Percentiles rank a stretch among this genome's conserved stretches.
Conservation (phyloP, 108 stramenopile species). For the Skeletonema potamos region DNA sequence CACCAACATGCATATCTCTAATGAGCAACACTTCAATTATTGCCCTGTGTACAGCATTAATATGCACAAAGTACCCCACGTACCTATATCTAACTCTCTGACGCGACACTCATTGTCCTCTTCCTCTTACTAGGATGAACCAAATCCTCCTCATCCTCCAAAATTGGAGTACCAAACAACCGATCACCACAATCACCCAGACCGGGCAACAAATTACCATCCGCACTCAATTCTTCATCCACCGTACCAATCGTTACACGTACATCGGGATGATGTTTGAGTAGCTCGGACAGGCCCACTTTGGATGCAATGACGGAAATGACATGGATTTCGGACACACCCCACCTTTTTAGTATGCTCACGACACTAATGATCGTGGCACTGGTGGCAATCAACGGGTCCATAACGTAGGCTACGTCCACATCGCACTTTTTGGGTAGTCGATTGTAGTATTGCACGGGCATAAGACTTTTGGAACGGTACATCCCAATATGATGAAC, state of each 20-base stretch:
- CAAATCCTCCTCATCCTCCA: constrained; percentile 70
- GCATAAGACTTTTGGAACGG: constrained; percentile 62
- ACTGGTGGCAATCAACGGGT: constrained; percentile 92
- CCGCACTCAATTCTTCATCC: constrained; percentile 75
- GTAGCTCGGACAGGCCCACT: constrained; percentile 67
- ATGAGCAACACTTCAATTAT: too few species aligned
- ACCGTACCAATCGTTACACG: constrained; percentile 82
- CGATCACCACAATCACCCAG: constrained; percentile 96
- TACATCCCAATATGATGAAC: constrained; percentile 99
- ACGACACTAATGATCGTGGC: constrained; percentile 88
- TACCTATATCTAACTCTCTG: neutral
- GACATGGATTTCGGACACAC: constrained; percentile 82
- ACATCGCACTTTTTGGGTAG: constrained; percentile 81
- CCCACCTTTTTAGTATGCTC: constrained; percentile 94
- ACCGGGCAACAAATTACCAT: constrained; percentile 90
- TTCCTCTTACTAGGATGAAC: constrained; percentile 60
- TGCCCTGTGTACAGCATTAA: too few species aligned
- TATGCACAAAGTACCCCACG: neutral
- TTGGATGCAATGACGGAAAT: constrained; percentile 84
- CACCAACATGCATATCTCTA: too few species aligned
- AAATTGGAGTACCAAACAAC: constrained; percentile 67
- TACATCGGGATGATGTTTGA: constrained; percentile 84
- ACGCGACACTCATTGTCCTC: constrained; percentile 22
- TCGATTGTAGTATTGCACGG: constrained; percentile 97
- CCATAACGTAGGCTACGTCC: constrained; percentile 91